Evolutionary conservation across 495 filamentous ascomycete genomes (phyloP), one percentile per base, ranked within the genome.

Genomic region (Penicillium cinerascens): DNA sequence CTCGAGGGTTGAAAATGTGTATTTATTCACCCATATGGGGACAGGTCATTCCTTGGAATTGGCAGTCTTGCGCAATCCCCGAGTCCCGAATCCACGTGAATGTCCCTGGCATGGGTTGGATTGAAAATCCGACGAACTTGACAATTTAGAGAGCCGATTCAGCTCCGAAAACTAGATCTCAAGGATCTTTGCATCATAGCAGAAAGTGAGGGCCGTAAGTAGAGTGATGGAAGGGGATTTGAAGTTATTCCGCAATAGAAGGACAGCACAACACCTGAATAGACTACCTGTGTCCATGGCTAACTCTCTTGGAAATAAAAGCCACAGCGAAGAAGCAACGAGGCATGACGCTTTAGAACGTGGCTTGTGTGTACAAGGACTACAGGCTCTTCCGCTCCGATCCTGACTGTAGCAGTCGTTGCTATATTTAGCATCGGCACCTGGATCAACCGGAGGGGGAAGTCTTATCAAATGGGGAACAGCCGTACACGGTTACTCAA

Each of bases 361-460:
- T 33, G 29, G 9, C 29, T 33, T 33, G 29, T 10, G 29, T 16
- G 17, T 29, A 22, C 44, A 23, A 11, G 25, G 18, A 11, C 7
- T 38, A 44, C 42, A 7, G n/a, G n/a, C n/a, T n/a, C n/a, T n/a
- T n/a, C n/a, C n/a, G n/a, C n/a, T n/a, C n/a, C n/a, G n/a, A n/a
- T n/a, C 36, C 18, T 21, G 13, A 17, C 15, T 29, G 16, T 29
- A 68, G 63, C 56, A 7, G 64, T 66, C 21, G 56, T 45, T 27
- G 49, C 46, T 9, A 42, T 56, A n/a, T 64, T 66, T 44, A 64
- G 58, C 6, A 27, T 51, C 22, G 58, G 59, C 3, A 53, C 56
- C 5, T 59, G 66, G 42, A 36, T 65, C 11, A 65, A 65, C 37
- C 43, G 59, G 15, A 46, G 48, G 10, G 48, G 56, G 10, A 22